Evolutionary conservation across 2,329 filamentous ascomycete species (phyloP), one percentile per base, ranked within the genome.

Genomic region (Talaromyces amestolkiae): DNA sequence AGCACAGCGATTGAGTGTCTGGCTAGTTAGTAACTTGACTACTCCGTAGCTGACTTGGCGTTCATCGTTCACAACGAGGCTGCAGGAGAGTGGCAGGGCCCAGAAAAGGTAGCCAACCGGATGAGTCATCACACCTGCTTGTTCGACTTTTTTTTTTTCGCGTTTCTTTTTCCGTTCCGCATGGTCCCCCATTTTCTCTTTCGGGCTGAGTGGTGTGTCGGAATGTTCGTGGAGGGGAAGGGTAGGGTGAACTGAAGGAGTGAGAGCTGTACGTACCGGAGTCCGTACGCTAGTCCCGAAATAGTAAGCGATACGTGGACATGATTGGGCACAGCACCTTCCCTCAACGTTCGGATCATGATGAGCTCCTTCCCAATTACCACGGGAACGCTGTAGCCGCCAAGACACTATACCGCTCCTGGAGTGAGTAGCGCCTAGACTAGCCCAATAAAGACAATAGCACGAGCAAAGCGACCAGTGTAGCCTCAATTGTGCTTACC

Each of bases 21-120:
- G 31, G 35, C 51, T 33, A 35, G 19, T 31, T 35, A 54, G 51
- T 7, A 31, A 31, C 27, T 31, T 31, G 6, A 31, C 27, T 31
- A 31, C 27, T 31, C 27, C 27, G 27, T 37, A 37, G 35, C 53
- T 56, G 53, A 39, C 33, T 56, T 56, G 19, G 51, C 51, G 31
- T 54, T 53, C 27, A 53, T 33, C 49, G 51, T 54, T 22, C 51
- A 19, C 51, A 54, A 54, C 51, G n/a, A 54, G 51, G n/a, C 51
- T 54, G 51, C 51, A 54, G 51, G 11, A 56, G 24, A 15, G 15
- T 22, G 19, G 31, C 27, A 54, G 53, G 53, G n/a, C 53, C 49
- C 17, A 33, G 27, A 53, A 15, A n/a, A 53, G 24, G 15, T 33
- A 22, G n/a, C 53, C 53, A 56, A 56, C 11, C 33, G 33, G 53